Percentiles rank a stretch among this genome's conserved stretches.
Conservation (phyloP, 805 yeast species). For the Ogataea kodamae region DNA sequence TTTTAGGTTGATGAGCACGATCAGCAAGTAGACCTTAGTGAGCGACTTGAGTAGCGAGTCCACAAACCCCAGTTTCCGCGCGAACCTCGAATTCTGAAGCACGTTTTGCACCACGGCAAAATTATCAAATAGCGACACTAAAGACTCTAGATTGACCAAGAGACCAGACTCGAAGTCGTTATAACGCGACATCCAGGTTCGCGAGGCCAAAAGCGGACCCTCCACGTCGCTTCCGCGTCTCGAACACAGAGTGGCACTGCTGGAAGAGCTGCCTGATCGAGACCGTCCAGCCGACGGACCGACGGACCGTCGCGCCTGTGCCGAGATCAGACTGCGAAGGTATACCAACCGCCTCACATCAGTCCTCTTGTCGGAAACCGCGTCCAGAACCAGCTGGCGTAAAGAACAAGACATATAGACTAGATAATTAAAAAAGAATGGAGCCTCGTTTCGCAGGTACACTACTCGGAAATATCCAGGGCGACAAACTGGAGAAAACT, state of each 20-base stretch:
- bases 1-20: conserved; percentile 28
- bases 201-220: conserved; percentile 1
- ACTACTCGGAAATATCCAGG: no score
- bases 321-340: no score
- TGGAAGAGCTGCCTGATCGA: conserved; percentile 11
- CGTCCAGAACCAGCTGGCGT: no score
- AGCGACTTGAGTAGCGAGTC: conserved; percentile 20
- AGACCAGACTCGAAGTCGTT: conserved; percentile 18
- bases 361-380: no score
- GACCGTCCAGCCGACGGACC: no score
- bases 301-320: no score
- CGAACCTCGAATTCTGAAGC: conserved; percentile 14
- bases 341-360: no score
- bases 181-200: conserved; percentile 15
- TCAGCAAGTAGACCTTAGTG: conserved; percentile 29
- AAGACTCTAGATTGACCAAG: conserved; percentile 22
- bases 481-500: conserved; percentile 30
- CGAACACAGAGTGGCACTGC: conserved; percentile 20
- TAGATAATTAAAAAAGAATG: not conserved
- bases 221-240: conserved; percentile 11
- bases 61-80: conserved; percentile 14
- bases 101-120: conserved; percentile 28
- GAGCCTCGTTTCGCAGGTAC: no score
- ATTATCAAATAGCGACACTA: conserved; percentile 29
- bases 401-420: not conserved